Percentiles rank a stretch among this genome's conserved stretches.
Conservation (phyloP, 345 rosid species). For the Acer yangbiense region DNA sequence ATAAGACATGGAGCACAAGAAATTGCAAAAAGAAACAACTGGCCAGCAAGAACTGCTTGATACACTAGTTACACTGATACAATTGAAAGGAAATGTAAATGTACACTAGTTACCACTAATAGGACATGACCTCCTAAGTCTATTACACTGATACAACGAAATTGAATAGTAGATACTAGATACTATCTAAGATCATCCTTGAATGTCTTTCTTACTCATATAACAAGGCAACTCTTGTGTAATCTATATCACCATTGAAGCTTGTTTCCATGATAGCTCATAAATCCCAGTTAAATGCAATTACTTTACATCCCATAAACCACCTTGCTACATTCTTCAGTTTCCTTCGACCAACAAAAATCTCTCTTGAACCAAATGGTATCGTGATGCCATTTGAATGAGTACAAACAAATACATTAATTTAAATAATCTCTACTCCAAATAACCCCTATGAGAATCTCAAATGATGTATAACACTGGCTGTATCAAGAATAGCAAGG, state of each 20-base stretch:
- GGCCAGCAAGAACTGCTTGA: not conserved
- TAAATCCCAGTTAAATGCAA: not conserved
- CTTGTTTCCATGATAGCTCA: not conserved
- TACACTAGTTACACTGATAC: too few relatives aligned
- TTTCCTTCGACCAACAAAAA: not conserved
- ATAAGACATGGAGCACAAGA: not conserved
- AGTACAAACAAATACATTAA: not conserved
- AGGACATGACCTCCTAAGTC: not conserved
- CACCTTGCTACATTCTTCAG: slow-evolving; percentile 1
- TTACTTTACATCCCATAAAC: not conserved
- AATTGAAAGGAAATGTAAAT: not conserved
- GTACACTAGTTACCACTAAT: not conserved
- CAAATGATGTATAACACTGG: not conserved
- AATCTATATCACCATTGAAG: not conserved
- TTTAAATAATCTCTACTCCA: not conserved
- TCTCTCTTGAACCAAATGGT: not conserved
- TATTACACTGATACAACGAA: not conserved
- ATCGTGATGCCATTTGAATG: not conserved
- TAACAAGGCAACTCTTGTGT: not conserved
- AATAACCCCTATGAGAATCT: not conserved
- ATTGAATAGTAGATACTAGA: not conserved
- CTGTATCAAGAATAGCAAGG: not conserved
- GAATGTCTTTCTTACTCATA: not conserved
- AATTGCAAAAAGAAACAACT: not conserved
- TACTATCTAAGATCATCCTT: not conserved